Evolutionary conservation across 495 filamentous ascomycete species (phyloP).

Genomic region (Aspergillus coremiiformis): DNA sequence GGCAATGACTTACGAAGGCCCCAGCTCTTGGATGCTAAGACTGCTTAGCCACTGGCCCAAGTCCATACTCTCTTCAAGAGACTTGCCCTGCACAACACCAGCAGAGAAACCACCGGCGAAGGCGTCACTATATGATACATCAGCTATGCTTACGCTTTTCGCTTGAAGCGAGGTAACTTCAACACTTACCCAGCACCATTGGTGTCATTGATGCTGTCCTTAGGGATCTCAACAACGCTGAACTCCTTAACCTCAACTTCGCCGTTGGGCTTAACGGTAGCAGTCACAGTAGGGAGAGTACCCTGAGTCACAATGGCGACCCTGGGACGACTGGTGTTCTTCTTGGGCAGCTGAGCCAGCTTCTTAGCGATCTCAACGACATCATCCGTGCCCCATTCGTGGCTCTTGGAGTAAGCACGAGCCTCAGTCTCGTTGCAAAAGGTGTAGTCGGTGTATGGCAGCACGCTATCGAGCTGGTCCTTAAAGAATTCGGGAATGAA

Average conservation of each 20-base stretch:
- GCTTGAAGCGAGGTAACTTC: neutral
- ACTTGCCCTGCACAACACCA: slow-evolving; percentile 76
- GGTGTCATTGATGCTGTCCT: slow-evolving; percentile 80
- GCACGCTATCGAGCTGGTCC: slow-evolving; percentile 75
- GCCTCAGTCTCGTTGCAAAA: slow-evolving; percentile 98
- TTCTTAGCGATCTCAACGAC: slow-evolving; percentile 80
- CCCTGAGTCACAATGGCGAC: slow-evolving; percentile 92
- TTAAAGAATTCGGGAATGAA: slow-evolving; percentile 99
- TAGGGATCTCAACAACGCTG: slow-evolving; percentile 67
- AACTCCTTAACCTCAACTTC: slow-evolving; percentile 65
- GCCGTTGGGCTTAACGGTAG: slow-evolving; percentile 49
- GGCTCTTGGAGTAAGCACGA: slow-evolving; percentile 71
- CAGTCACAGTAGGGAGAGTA: slow-evolving; percentile 79
- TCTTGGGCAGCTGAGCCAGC: slow-evolving; percentile 83
- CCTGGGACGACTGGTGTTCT: slow-evolving; percentile 69
- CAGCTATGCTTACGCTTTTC: neutral
- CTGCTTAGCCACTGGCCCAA: slow-evolving; percentile 94
- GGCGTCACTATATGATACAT: slow-evolving; percentile 56
- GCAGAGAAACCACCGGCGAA: slow-evolving; percentile 93
- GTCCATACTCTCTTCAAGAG: slow-evolving; percentile 66
- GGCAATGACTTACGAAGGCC: slow-evolving; percentile 70
- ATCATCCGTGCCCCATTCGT: slow-evolving; percentile 63
- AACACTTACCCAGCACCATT: slow-evolving; percentile 76
- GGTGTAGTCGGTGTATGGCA: slow-evolving; percentile 90
- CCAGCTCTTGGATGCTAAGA: slow-evolving; percentile 85